Percentiles rank a stretch among this genome's conserved stretches.
Evolutionary conservation across 352 stramenopile genomes (phyloP).

Genomic region (Globisporangium viniferum): DNA sequence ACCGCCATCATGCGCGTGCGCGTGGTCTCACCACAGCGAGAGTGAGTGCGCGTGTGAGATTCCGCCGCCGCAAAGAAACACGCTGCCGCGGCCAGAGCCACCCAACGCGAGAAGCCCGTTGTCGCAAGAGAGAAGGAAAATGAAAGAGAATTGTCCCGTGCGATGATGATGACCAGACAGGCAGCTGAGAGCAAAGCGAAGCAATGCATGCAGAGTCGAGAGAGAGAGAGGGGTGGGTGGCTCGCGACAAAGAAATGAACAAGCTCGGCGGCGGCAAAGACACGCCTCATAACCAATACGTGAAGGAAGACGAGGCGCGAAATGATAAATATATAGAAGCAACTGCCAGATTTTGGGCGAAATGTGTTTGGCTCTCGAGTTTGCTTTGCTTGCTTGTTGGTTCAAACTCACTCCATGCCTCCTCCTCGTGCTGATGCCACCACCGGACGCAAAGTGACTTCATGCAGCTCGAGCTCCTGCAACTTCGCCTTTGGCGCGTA

Average conservation of each 20-base stretch:
- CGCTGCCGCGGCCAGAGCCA: not conserved
- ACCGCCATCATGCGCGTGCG: not conserved
- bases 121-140: not conserved
- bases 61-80: conserved; percentile 1
- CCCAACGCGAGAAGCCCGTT: not conserved
- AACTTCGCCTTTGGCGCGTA: conserved; percentile 43
- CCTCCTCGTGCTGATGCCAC: not conserved
- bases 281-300: not conserved
- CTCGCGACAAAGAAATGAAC: not conserved
- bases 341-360: not conserved
- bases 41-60: not conserved
- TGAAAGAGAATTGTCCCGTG: not conserved
- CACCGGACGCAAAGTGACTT: not conserved
- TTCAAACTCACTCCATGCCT: not conserved
- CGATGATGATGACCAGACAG: not conserved
- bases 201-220: not conserved
- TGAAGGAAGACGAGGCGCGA: not conserved
- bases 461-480: conserved; percentile 4
- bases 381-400: conserved; percentile 1
- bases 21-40: not conserved
- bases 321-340: conserved; percentile 1
- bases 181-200: not conserved
- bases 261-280: not conserved
- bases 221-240: not conserved
- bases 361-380: not conserved